Percentiles rank a stretch among this genome's conserved stretches.
These are phyloP conservation scores for Cercospora sojina DNA, from an alignment of 2,329 filamentous ascomycete species.

Conservation along the genomic window DNA sequence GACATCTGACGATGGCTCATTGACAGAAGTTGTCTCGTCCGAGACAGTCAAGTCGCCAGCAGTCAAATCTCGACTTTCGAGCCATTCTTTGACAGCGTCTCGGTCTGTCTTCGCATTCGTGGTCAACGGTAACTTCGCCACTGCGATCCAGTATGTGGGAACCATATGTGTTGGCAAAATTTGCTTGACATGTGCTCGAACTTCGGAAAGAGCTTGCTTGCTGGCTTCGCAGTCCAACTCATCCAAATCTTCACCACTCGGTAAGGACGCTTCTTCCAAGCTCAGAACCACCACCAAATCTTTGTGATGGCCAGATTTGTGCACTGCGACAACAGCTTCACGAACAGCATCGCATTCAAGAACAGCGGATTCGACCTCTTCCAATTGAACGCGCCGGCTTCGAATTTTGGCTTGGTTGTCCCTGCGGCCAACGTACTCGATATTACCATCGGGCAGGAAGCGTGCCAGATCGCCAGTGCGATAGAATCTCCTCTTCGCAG, in stretches of 20 bases:
- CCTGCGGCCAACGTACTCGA: not conserved
- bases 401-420: slow-evolving; percentile 1
- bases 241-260: not conserved
- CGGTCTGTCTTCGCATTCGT: not conserved
- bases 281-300: not conserved
- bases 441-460: slow-evolving; percentile 1
- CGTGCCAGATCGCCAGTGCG: slow-evolving; percentile 15
- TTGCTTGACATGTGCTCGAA: not conserved
- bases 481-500: slow-evolving; percentile 1
- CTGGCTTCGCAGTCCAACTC: not conserved
- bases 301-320: not conserved
- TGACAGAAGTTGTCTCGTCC: not conserved
- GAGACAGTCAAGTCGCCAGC: not conserved
- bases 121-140: not conserved
- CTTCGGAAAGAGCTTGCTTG: not conserved
- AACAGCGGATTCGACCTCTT: not conserved
- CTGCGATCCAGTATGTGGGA: not conserved
- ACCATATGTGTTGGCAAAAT: not conserved
- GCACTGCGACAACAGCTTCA: not conserved
- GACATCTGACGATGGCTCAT: not conserved
- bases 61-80: not conserved
- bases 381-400: slow-evolving; percentile 2
- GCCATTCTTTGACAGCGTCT: not conserved
- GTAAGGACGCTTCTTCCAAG: not conserved
- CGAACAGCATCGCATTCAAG: not conserved